phyloP scores from a whole-genome alignment of 2,329 filamentous ascomycete species.

The Verticillium nonalfalfae region DNA sequence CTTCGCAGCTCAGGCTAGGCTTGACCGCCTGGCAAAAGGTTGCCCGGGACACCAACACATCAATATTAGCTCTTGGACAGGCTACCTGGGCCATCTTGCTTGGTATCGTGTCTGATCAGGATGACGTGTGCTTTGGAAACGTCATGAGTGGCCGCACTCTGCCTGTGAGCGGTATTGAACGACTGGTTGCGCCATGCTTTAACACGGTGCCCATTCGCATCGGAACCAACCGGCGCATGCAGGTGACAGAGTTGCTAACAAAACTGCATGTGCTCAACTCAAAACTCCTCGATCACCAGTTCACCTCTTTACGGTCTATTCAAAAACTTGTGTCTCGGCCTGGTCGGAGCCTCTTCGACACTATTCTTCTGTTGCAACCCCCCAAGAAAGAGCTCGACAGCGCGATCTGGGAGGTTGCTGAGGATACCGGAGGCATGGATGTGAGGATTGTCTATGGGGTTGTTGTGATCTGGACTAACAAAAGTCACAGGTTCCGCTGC shows the following conservation, averaged over 20 bases:
- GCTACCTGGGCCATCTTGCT: slow-evolving; percentile 66
- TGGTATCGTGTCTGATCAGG: slow-evolving; percentile 41
- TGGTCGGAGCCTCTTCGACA: slow-evolving; percentile 64
- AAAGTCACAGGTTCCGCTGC: slow-evolving; percentile 51
- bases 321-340: slow-evolving; percentile 42
- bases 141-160: slow-evolving; percentile 73
- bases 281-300: slow-evolving; percentile 60
- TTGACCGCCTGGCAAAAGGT: neutral
- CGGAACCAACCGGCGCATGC: slow-evolving; percentile 37
- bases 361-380: slow-evolving; percentile 72
- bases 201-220: slow-evolving; percentile 75
- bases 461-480: neutral
- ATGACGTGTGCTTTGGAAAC: slow-evolving; percentile 81
- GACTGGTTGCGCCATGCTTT: slow-evolving; percentile 83
- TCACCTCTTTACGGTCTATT: slow-evolving; percentile 67
- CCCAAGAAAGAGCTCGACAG: slow-evolving; percentile 48
- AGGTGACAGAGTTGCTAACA: slow-evolving; percentile 52
- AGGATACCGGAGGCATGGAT: slow-evolving; percentile 62
- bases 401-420: slow-evolving; percentile 47
- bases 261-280: slow-evolving; percentile 56
- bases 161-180: slow-evolving; percentile 57
- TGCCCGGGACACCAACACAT: slow-evolving; percentile 25
- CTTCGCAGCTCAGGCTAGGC: too few species aligned
- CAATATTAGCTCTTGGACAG: slow-evolving; percentile 64
- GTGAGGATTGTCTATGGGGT: slow-evolving; percentile 25